These are phyloP conservation scores for Hypericum perforatum DNA, from an alignment of 345 rosid species.

Conservation along the genomic window DNA sequence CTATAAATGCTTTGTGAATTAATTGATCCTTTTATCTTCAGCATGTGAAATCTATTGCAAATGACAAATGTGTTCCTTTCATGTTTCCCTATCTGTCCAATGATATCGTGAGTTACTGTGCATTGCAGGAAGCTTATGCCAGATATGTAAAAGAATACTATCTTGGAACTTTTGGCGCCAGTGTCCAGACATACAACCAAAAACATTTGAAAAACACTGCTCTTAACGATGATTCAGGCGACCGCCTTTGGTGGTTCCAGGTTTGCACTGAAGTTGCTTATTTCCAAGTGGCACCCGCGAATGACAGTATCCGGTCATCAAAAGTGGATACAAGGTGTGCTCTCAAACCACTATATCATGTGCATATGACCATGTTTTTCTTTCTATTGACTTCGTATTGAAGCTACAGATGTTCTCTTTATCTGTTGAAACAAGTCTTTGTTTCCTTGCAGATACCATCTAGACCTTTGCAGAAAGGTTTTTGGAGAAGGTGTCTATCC, in stretches of 20 bases:
- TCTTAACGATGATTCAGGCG: conserved; percentile 30
- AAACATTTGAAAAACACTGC: conserved; percentile 42
- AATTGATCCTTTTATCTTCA: too few species aligned
- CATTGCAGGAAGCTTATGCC: conserved; percentile 56
- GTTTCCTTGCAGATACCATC: conserved; percentile 47
- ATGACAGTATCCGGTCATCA: conserved; percentile 77
- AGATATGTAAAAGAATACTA: conserved; percentile 55
- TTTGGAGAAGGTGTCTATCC: conserved; percentile 68
- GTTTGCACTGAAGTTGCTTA: conserved; percentile 86
- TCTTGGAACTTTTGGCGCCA: conserved; percentile 34
- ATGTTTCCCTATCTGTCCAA: not conserved
- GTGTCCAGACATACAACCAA: conserved; percentile 43
- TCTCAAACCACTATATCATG: not conserved
- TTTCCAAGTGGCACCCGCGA: conserved; percentile 80
- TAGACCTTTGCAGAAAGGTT: conserved; percentile 70
- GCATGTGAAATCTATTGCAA: too few species aligned
- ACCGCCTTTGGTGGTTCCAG: conserved; percentile 92
- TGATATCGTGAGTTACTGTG: not conserved
- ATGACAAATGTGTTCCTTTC: too few species aligned
- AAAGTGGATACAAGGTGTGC: conserved; percentile 60
- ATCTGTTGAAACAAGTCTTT: not conserved
- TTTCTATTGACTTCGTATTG: too few species aligned
- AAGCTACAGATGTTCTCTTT: too few species aligned
- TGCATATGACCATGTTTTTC: not conserved
- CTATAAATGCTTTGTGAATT: too few species aligned